Conservation (phyloP, 2,329 filamentous ascomycete species). For the Talaromyces sp. region DNA sequence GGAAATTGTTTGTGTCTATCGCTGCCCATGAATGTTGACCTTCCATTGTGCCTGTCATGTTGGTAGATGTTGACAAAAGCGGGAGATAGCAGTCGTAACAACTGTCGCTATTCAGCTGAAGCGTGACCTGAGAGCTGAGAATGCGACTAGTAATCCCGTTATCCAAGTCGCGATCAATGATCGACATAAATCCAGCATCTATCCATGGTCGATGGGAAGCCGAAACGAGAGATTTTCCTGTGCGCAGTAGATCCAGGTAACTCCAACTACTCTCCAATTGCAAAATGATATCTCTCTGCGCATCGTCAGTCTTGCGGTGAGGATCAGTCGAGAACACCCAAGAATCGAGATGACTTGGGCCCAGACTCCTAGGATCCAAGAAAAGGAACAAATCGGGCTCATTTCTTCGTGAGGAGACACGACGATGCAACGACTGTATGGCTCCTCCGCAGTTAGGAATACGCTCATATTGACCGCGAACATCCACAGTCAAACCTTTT, state of each 20-base stretch:
- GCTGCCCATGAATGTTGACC: conserved; percentile 26
- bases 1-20: conserved; percentile 27
- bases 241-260: background rate
- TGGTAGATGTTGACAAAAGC: conserved; percentile 28
- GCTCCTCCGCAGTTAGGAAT: conserved; percentile 58
- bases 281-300: conserved; percentile 46
- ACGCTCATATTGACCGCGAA: conserved; percentile 51
- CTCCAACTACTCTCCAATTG: conserved; percentile 14
- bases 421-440: conserved; percentile 52
- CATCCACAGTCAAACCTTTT: conserved; percentile 31
- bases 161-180: conserved; percentile 1
- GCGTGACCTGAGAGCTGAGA: conserved; percentile 19
- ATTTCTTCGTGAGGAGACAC: conserved; percentile 19
- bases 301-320: conserved; percentile 44
- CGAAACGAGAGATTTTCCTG: conserved; percentile 21
- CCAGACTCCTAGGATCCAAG: conserved; percentile 52
- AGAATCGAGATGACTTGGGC: conserved; percentile 45
- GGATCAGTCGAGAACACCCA: conserved; percentile 57
- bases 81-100: conserved; percentile 34
- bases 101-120: conserved; percentile 21
- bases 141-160: conserved; percentile 21
- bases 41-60: conserved; percentile 16
- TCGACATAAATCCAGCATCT: conserved; percentile 1
- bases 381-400: conserved; percentile 51
- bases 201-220: conserved; percentile 33